Conservation (phyloP, 2,329 filamentous ascomycete species). For the Lachnellula suecica region DNA sequence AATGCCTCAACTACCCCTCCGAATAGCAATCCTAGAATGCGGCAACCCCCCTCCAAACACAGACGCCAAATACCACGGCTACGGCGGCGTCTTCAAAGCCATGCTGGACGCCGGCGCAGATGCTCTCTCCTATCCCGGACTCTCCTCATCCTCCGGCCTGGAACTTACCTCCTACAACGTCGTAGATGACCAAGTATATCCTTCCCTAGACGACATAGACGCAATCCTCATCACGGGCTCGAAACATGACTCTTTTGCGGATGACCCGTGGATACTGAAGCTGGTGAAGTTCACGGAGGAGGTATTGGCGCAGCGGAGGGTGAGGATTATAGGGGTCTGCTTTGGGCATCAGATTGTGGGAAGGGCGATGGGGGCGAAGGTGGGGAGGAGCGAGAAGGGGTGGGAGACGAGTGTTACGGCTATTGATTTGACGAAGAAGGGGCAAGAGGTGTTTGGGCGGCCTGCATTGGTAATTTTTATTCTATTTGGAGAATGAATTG, state of each 20-base stretch:
- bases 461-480: slow-evolving; percentile 51
- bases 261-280: slow-evolving; percentile 72
- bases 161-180: slow-evolving; percentile 38
- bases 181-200: slow-evolving; percentile 66
- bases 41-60: slow-evolving; percentile 72
- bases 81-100: slow-evolving; percentile 67
- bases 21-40: slow-evolving; percentile 80
- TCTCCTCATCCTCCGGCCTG: slow-evolving; percentile 36
- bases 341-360: slow-evolving; percentile 87
- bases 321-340: slow-evolving; percentile 77
- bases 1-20: slow-evolving; percentile 31
- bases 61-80: slow-evolving; percentile 65
- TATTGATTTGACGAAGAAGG: slow-evolving; percentile 65
- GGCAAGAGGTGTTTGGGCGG: slow-evolving; percentile 69
- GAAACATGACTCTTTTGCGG: slow-evolving; percentile 72
- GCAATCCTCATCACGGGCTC: slow-evolving; percentile 78
- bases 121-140: slow-evolving; percentile 40
- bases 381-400: slow-evolving; percentile 64
- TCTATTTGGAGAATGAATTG: not conserved
- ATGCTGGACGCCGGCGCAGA: slow-evolving; percentile 57
- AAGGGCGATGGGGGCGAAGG: slow-evolving; percentile 66
- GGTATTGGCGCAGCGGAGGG: slow-evolving; percentile 58
- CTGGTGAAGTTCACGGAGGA: slow-evolving; percentile 66
- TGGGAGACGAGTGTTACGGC: slow-evolving; percentile 82
- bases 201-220: slow-evolving; percentile 72